Evolutionary conservation across 768 basidiomycete species (phyloP).

Genomic region (Termitomyces sp.): DNA sequence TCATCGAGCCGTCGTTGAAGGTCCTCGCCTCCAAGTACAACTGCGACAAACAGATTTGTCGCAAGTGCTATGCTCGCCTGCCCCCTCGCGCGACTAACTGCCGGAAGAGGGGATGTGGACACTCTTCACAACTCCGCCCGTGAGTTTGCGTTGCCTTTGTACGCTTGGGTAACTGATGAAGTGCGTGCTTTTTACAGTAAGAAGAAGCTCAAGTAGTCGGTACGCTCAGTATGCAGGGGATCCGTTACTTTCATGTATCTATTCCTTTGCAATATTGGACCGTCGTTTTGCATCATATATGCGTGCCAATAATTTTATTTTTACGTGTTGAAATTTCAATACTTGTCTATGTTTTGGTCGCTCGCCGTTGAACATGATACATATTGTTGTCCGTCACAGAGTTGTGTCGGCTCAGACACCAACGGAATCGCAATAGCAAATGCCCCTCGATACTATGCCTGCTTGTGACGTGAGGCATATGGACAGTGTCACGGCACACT

Average conservation of each 20-base stretch:
- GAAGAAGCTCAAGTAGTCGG: constrained; percentile 19
- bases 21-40: constrained; percentile 97
- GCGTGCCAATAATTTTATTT: background rate
- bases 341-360: too few relatives aligned
- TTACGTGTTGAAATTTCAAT: too few relatives aligned
- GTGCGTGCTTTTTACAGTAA: constrained; percentile 4
- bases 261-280: background rate
- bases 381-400: too few relatives aligned
- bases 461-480: too few relatives aligned
- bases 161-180: background rate
- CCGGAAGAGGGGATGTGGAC: constrained; percentile 90
- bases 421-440: too few relatives aligned
- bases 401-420: too few relatives aligned
- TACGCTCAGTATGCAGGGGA: constrained; percentile 2
- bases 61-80: constrained; percentile 99
- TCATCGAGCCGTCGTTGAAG: constrained; percentile 99
- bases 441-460: too few relatives aligned
- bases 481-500: too few relatives aligned
- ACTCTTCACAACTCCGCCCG: constrained; percentile 89
- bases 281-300: background rate
- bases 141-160: constrained; percentile 32
- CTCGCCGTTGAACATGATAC: too few relatives aligned
- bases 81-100: constrained; percentile 99
- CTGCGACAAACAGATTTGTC: constrained; percentile 99
- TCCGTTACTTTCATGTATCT: constrained; percentile 2